Evolutionary conservation across 805 yeast species (phyloP), one percentile per base, ranked within the genome.

Genomic region (Cyberlindnera mississippiensis): DNA sequence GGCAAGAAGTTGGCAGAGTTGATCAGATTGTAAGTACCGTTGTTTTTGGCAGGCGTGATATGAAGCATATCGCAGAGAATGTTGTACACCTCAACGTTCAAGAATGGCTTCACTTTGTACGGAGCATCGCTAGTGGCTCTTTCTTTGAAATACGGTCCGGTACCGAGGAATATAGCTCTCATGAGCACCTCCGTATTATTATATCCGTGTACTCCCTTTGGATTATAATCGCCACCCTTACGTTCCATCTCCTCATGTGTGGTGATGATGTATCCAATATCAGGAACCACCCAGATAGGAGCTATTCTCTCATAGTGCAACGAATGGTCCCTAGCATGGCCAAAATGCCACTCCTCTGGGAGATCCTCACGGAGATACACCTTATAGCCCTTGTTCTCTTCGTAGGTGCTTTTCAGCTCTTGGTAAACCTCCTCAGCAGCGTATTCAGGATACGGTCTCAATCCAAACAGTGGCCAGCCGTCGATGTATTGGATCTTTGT

Each of bases 401-500:
- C 54, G 33, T 68, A 60, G 11, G 65, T 66, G 1, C 38, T 35
- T 15, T 46, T 37, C 24, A 83, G 52, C 35, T 75, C 77, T 4
- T 64, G 49, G 53, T 63, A 75, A 6, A 85, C 51, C 9, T 73
- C 76, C 4, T 69, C 71, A 2, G 68, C 64, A 1, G 70, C 50
- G 36, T 48, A 56, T 16, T 67, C 61, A 0, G 57, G 44, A 35
- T 53, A 66, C 7, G 93, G 90, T 30, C 91, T 68, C 35, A 88
- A 63, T 0, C 95, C 96, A 52, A 72, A 80, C 41, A 87, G 64
- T n/a, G 96, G 96, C 89, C 91, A 85, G 15, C 93, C 96, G 54
- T 83, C 89, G 24, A 72, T 64, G 52, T 81, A 79, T 45, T 79
- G 81, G 35, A 85, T 71, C 43, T 70, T 67, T 3, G 55, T 50